Evolutionary conservation across 192 early-diverging fungal genomes (phyloP), one percentile per base, ranked within the genome.

Genomic region (Tieghemiomyces parasiticus): DNA sequence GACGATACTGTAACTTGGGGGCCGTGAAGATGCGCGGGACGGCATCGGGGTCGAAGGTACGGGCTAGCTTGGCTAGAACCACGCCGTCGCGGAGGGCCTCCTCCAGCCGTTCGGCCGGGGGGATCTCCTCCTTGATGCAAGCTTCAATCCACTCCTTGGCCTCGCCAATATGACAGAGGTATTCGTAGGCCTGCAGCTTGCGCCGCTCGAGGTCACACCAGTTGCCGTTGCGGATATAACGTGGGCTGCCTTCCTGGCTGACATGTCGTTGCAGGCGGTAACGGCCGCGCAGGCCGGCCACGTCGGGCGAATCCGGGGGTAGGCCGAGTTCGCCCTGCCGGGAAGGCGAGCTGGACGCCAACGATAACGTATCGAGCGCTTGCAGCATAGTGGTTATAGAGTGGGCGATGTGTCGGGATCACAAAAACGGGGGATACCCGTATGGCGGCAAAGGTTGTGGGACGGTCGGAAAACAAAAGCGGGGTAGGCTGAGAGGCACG

Each of bases 61-160:
- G 78, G 0, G 96, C 90, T 44, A 99, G 74, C 55, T 91, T 86
- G 25, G 96, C 96, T 16, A 97, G 67, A 0, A 82, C 81, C 58
- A 97, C 90, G 4, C 96, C 96, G 64, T 97, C 92, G 46, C 95
- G 77, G 60, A 99, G 71, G 54, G 85, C 83, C 71, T 97, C 90
- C 59, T 96, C 96, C 25, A 99, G 63, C 8, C 76, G 66, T 1
- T 77, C 81, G 44, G 93, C 89, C 3, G 80, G 72, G 3, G 84
- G 84, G 28, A 97, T 84, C 48, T 83, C 76, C 63, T 94, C 85
- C 28, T 77, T 71, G 46, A 96, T 83, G 65, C 91, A 95, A 14
- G 85, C 84, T 65, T 97, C 96, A 34, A 96, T 93, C 96, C 96
- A 99, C 87, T 97, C 92, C 77, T 94, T 97, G 14, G 97, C 97